Evolutionary conservation across 352 stramenopile genomes (phyloP), one percentile per base, ranked within the genome.

Genomic region (Thraustochytrium sp.): DNA sequence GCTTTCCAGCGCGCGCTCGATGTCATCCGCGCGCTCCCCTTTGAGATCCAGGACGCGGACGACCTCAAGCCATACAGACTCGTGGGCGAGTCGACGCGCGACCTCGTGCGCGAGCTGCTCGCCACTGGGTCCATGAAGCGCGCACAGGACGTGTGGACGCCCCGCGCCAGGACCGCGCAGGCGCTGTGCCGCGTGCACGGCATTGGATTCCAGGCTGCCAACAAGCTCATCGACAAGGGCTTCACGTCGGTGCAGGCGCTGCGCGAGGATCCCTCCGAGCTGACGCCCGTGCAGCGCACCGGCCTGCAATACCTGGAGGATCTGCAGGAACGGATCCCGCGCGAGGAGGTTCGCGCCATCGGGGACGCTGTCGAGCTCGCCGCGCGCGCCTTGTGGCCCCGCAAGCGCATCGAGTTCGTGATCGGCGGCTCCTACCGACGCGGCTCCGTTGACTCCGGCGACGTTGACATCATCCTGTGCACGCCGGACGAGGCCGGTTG

Each of bases 391-490:
- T 3, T 82, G 18, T 84, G 51, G 61, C 21, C 61, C 8, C 37
- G 16, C 26, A 42, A 38, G 44, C 23, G 44, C 3, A 18, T 80
- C n/a, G 29, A 21, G 5, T 44, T 42, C 2, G 54, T 49, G 37
- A 75, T 53, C 34, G 53, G 26, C 18, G 92, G 92, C 0, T 94
- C 91, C 0, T 94, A 93, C 84, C 91, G 92, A 8, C 88, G 92
- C 34, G 92, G 91, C 11, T 92, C 93, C 34, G 56, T 87, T 0
- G 85, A 87, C 0, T 94, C 89, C 9, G 91, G 91, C 18, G 90
- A 94, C 76, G 92, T 90, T 44, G 91, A 96, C 63, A 84, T 96
- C 3, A 87, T 95, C 36, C 88, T 95, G 38, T 94, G 91, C 2
- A 87, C 94, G 53, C 90, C 89, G 44, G 88, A 93, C 37, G 84